Base-by-base conservation (phyloP, 139 green algal species). In the Zygnema cylindricum region DNA sequence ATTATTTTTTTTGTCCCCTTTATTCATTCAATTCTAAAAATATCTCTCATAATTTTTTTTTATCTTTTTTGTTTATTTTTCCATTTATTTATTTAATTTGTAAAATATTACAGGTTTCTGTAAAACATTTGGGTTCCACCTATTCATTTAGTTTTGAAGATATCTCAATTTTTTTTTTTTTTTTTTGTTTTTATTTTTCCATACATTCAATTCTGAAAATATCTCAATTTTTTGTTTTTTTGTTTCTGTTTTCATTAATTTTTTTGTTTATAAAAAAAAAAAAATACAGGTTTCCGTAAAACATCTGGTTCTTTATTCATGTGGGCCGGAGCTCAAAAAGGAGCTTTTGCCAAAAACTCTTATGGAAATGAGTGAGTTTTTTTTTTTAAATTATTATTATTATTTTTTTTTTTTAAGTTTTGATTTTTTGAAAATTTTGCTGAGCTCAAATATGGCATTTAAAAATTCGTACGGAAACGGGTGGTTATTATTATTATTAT, bases 321-420 rank as follows among this genome's bases (percentile, higher is more conserved):
- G 57, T 87, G 57, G 55, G n/a, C 82, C 22, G 82, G 82, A 11
- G 57, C 32, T 0, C 35, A 40, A 11, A 38, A 69, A 36, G 82
- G 82, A 2, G 79, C 79, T 25, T 87, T 85, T 49, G 82, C 82
- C 75, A 87, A 87, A 69, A 87, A 87, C 57, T 84, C 55, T 69
- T 87, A 55, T 39, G 82, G 55, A 69, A 87, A 87, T 38, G 82
- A 87, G 82, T 86, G 43, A 86, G 40, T n/a, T n/a, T n/a, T n/a
- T n/a, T n/a, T n/a, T n/a, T n/a, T n/a, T n/a, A n/a, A n/a, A n/a
- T n/a, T n/a, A n/a, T n/a, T n/a, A n/a, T n/a, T n/a, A n/a, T n/a
- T n/a, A n/a, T n/a, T n/a, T n/a, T n/a, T n/a, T n/a, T n/a, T n/a
- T n/a, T n/a, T n/a, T n/a, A n/a, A n/a, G n/a, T n/a, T n/a, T n/a